Percentiles rank a stretch among this genome's conserved stretches.
These are phyloP conservation scores for Bolboschoenus planiculmis DNA, from an alignment of 176 grass and related monocot genomes.

Conservation along the genomic window DNA sequence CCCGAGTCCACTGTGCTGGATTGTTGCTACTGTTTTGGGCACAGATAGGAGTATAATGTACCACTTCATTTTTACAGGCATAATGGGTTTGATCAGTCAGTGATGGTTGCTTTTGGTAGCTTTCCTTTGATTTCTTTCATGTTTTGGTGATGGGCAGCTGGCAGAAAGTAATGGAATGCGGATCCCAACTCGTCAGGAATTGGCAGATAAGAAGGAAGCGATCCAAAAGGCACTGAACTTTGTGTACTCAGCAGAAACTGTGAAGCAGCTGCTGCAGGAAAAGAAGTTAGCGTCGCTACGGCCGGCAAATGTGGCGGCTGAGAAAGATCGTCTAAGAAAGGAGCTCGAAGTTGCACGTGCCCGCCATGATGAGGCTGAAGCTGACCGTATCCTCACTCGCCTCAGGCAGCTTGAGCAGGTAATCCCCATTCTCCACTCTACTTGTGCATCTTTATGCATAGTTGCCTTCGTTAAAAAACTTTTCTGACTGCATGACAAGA, in stretches of 20 bases:
- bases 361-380: slow-evolving; percentile 47
- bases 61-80: background rate
- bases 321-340: slow-evolving; percentile 83
- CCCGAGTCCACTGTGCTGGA: too few relatives aligned
- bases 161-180: slow-evolving; percentile 52
- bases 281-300: slow-evolving; percentile 78
- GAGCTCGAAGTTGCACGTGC: slow-evolving; percentile 62
- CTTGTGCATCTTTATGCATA: background rate
- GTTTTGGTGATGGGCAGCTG: slow-evolving; percentile 13
- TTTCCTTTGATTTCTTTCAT: background rate
- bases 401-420: slow-evolving; percentile 56
- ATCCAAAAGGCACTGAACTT: slow-evolving; percentile 57
- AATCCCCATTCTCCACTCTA: background rate
- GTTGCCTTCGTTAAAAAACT: background rate
- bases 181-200: slow-evolving; percentile 76
- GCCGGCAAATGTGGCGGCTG: slow-evolving; percentile 84
- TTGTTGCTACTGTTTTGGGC: background rate
- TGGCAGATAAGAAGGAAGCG: slow-evolving; percentile 78
- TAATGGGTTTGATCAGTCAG: background rate
- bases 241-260: slow-evolving; percentile 72
- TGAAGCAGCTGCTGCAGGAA: slow-evolving; percentile 57
- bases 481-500: background rate
- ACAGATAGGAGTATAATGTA: background rate
- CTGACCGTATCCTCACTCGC: slow-evolving; percentile 53
- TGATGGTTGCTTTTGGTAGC: too few relatives aligned